phyloP scores from a whole-genome alignment of 2,329 filamentous ascomycete species.

The Huntiella omanensis region DNA sequence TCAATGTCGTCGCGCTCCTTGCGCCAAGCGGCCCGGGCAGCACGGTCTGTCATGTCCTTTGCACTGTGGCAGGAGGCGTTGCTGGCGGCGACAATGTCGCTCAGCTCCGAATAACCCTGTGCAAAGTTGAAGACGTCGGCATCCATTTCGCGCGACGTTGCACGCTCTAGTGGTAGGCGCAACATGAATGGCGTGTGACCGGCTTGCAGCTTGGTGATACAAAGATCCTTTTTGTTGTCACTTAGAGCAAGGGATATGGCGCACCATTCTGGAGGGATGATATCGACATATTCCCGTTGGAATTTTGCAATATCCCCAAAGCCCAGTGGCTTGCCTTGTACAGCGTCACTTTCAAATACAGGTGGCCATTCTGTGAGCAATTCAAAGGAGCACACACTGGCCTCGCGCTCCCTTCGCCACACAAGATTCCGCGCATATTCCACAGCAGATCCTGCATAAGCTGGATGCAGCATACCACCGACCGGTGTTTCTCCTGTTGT shows the following conservation, averaged over 20 bases:
- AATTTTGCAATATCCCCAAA: constrained; percentile 41
- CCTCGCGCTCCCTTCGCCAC: constrained; percentile 44
- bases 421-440: constrained; percentile 54
- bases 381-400: constrained; percentile 20
- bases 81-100: constrained; percentile 62
- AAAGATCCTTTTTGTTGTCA: constrained; percentile 66
- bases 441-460: constrained; percentile 42
- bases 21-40: constrained; percentile 77
- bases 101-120: constrained; percentile 59
- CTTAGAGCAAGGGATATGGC: constrained; percentile 72
- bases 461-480: constrained; percentile 25
- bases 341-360: constrained; percentile 4
- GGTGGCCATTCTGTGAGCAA: constrained; percentile 13
- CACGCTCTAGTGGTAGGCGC: constrained; percentile 65
- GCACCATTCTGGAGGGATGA: constrained; percentile 67
- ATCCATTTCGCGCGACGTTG: constrained; percentile 62
- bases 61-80: constrained; percentile 65
- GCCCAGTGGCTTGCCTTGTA: constrained; percentile 20
- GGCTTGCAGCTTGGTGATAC: constrained; percentile 67
- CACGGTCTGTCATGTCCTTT: constrained; percentile 53
- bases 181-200: constrained; percentile 67
- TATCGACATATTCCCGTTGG: constrained; percentile 65
- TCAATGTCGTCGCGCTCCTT: constrained; percentile 66
- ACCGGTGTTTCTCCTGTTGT: constrained; percentile 28
- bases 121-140: constrained; percentile 49